phyloP scores from a whole-genome alignment of 1,284 basidiomycete species.

The Hemileia vastatrix region DNA sequence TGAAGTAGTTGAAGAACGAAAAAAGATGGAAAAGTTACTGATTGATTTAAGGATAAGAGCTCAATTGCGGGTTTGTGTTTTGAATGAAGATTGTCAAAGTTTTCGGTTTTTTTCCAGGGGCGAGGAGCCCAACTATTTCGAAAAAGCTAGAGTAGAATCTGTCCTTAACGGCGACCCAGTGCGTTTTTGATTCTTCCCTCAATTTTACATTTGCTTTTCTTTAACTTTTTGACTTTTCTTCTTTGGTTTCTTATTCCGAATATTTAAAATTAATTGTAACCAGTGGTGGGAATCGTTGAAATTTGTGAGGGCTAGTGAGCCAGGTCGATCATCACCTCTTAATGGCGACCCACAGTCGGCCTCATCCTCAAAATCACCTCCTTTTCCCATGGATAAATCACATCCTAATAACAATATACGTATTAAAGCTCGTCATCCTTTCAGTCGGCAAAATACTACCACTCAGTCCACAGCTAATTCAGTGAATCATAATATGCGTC shows the following conservation, averaged over 20 bases:
- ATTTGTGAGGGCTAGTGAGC: constrained; percentile 20
- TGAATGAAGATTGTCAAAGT: constrained; percentile 14
- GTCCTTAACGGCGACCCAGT: constrained; percentile 16
- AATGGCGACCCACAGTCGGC: too few species aligned
- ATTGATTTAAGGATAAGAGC: constrained; percentile 15
- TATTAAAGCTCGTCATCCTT: constrained; percentile 19
- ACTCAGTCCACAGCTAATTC: neutral
- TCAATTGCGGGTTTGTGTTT: constrained; percentile 10
- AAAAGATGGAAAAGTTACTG: constrained; percentile 19
- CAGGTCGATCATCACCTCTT: too few species aligned
- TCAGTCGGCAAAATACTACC: constrained; percentile 2
- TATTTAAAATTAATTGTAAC: neutral
- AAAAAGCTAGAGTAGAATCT: constrained; percentile 9
- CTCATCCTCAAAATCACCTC: too few species aligned
- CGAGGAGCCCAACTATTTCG: constrained; percentile 3
- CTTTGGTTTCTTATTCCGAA: neutral
- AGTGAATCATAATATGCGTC: neutral
- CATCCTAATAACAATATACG: constrained; percentile 18
- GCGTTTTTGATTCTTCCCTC: neutral
- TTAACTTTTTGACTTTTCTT: neutral
- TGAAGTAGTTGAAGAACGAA: constrained; percentile 14
- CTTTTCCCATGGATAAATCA: too few species aligned
- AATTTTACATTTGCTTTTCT: neutral
- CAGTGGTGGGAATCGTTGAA: constrained; percentile 22
- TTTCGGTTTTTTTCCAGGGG: constrained; percentile 17